Evolutionary conservation across 2,329 filamentous ascomycete species (phyloP).

Genomic region (Helotiales sp.): DNA sequence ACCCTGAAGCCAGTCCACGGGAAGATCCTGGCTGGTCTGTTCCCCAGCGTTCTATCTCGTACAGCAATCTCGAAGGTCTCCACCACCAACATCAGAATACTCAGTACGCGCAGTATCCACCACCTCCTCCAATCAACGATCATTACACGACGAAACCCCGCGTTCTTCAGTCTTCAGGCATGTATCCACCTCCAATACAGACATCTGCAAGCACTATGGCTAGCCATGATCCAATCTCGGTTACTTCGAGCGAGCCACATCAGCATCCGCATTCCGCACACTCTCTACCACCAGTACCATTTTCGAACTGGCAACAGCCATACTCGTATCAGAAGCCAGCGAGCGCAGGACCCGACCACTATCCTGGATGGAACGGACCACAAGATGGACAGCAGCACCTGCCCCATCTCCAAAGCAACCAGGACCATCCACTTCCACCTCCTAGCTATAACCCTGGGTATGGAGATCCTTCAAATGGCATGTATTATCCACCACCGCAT

Average conservation of each 20-base stretch:
- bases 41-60: constrained; percentile 44
- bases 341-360: constrained; percentile 33
- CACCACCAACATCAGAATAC: constrained; percentile 38
- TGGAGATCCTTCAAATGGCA: constrained; percentile 31
- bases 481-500: constrained; percentile 39
- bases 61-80: constrained; percentile 42
- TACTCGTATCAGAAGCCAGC: constrained; percentile 39
- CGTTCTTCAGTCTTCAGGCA: constrained; percentile 33
- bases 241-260: constrained; percentile 29
- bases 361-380: constrained; percentile 35
- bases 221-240: constrained; percentile 30
- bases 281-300: constrained; percentile 30
- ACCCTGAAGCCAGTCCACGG: constrained; percentile 37
- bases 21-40: constrained; percentile 42
- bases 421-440: constrained; percentile 23
- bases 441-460: constrained; percentile 36
- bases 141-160: constrained; percentile 38
- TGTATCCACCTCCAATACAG: constrained; percentile 40
- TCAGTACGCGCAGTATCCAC: constrained; percentile 32
- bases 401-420: constrained; percentile 13
- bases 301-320: constrained; percentile 38
- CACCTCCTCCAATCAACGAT: constrained; percentile 29
- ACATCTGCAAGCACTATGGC: constrained; percentile 32
- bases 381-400: constrained; percentile 31
- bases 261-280: constrained; percentile 37